Evolutionary conservation across 1,284 basidiomycete species (phyloP).

Genomic region (Sanghuangporus weigelae): DNA sequence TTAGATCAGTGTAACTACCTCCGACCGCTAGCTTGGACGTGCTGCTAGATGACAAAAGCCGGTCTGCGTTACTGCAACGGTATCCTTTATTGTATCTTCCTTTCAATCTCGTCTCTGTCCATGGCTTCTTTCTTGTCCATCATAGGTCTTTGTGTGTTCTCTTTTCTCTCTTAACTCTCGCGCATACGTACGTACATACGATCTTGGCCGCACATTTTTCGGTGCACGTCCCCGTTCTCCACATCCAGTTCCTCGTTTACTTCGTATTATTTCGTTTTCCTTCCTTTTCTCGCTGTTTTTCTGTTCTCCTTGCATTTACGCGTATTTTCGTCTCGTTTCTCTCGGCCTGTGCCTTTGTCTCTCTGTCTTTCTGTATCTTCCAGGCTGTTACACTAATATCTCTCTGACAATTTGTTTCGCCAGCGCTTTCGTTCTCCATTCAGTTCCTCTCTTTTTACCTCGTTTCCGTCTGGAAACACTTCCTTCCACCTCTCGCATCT

Average conservation of each 20-base stretch:
- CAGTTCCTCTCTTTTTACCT: background rate
- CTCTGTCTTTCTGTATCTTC: constrained; percentile 2
- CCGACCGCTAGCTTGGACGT: background rate
- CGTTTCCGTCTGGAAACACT: no score
- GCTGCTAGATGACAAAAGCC: background rate
- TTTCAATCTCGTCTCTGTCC: background rate
- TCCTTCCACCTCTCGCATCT: background rate
- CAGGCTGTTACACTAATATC: background rate
- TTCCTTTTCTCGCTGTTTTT: background rate
- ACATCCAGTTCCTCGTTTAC: background rate
- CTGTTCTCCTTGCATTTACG: background rate
- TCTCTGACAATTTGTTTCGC: background rate
- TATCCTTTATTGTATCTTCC: background rate
- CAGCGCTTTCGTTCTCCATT: background rate
- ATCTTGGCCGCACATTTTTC: constrained; percentile 3
- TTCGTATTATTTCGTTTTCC: background rate
- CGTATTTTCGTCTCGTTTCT: background rate
- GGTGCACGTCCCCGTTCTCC: background rate
- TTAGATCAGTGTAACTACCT: background rate
- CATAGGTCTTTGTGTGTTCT: background rate
- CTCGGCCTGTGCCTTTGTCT: background rate
- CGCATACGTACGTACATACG: background rate
- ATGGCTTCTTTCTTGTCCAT: background rate
- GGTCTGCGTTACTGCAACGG: background rate
- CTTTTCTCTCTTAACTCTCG: background rate